These are phyloP conservation scores for Psilocybe subaeruginosa DNA, from an alignment of 768 basidiomycete species.

Conservation along the genomic window DNA sequence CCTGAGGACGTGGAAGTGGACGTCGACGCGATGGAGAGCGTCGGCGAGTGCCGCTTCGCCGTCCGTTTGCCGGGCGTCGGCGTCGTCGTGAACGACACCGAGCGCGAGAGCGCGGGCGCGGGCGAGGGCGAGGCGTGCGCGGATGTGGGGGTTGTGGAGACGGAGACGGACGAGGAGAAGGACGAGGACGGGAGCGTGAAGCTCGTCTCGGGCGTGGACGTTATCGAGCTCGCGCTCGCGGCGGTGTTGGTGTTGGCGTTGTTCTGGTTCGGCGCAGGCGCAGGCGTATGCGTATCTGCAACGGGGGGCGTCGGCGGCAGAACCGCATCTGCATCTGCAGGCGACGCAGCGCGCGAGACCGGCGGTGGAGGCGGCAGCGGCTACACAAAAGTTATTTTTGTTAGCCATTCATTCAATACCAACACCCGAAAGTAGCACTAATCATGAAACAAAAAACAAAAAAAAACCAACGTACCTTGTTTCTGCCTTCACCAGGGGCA, in stretches of 20 bases:
- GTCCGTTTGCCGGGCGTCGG: not conserved
- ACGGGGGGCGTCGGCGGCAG: not conserved
- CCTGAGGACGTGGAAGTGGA: not conserved
- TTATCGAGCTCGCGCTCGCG: not conserved
- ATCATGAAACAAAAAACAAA: too few relatives aligned
- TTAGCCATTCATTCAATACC: too few relatives aligned
- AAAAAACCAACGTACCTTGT: not conserved
- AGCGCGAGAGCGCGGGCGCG: too few relatives aligned
- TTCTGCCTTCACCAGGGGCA: not conserved
- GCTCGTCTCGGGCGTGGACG: conserved; percentile 7
- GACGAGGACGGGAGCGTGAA: conserved; percentile 7
- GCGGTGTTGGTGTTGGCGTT: not conserved
- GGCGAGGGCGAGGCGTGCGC: too few relatives aligned
- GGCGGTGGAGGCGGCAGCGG: not conserved
- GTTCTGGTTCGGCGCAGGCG: not conserved
- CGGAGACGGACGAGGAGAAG: not conserved
- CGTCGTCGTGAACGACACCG: not conserved
- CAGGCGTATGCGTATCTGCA: not conserved
- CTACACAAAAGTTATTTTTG: too few relatives aligned
- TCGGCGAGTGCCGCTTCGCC: not conserved
- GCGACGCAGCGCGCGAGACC: not conserved
- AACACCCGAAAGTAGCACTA: not conserved
- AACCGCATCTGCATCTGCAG: not conserved
- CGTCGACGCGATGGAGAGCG: not conserved
- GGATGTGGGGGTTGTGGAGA: too few relatives aligned